phyloP scores from a whole-genome alignment of 768 basidiomycete genomes.

The Termitomyces sp. region DNA sequence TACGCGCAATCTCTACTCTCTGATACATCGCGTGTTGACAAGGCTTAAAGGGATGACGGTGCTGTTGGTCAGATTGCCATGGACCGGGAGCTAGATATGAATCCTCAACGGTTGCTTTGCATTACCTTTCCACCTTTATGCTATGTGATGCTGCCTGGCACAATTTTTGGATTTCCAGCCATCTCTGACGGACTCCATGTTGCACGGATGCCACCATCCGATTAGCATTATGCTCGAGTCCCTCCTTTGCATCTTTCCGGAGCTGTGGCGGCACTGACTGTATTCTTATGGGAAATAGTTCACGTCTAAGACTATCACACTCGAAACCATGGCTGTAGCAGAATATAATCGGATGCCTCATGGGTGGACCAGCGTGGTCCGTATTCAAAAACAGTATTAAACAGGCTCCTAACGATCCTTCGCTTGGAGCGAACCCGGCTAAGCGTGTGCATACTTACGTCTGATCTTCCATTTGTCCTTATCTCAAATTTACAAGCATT shows the following conservation, averaged over 20 bases:
- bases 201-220: slow-evolving; percentile 47
- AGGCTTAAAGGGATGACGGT: slow-evolving; percentile 34
- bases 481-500: no score
- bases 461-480: no score
- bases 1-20: slow-evolving; percentile 46
- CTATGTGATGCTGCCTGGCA: slow-evolving; percentile 45
- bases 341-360: no score
- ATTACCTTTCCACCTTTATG: slow-evolving; percentile 52
- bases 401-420: no score
- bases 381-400: no score
- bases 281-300: no score
- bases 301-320: no score
- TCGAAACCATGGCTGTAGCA: no score
- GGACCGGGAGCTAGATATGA: slow-evolving; percentile 40
- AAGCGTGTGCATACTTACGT: no score
- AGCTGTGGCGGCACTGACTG: not conserved
- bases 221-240: slow-evolving; percentile 20
- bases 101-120: slow-evolving; percentile 43
- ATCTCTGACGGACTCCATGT: slow-evolving; percentile 46
- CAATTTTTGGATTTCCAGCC: slow-evolving; percentile 50
- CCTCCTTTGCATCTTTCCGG: slow-evolving; percentile 15
- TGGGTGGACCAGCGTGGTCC: no score
- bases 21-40: slow-evolving; percentile 42
- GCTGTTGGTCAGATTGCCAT: slow-evolving; percentile 50
- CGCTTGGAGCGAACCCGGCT: no score